Percentiles rank a stretch among this genome's conserved stretches.
Conservation (phyloP, 1,284 basidiomycete species). For the Naganishia sp. region DNA sequence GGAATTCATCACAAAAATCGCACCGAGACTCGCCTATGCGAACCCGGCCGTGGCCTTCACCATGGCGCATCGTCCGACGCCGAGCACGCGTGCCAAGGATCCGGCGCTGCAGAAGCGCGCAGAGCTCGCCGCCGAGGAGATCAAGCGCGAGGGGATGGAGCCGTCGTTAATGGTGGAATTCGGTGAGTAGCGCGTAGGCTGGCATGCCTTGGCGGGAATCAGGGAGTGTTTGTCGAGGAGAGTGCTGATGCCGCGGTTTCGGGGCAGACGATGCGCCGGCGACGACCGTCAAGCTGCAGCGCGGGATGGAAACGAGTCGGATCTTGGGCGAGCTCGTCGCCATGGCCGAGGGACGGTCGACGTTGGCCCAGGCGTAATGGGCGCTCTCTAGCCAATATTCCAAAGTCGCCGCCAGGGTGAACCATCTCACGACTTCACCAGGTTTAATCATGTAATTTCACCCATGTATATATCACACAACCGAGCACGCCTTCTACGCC, state of each 20-base stretch:
- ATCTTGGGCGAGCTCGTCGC: conserved; percentile 22
- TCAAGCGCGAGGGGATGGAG: conserved; percentile 4
- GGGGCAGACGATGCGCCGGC: conserved; percentile 13
- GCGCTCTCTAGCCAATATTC: too few relatives aligned
- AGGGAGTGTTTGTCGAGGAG: conserved; percentile 6
- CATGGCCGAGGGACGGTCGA: conserved; percentile 16
- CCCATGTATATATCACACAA: background rate
- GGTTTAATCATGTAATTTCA: background rate
- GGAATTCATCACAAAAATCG: conserved; percentile 20
- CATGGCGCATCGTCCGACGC: conserved; percentile 9
- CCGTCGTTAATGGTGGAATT: conserved; percentile 29
- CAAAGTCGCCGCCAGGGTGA: too few relatives aligned
- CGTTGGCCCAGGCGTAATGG: background rate
- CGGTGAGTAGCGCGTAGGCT: too few relatives aligned
- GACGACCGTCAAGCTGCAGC: conserved; percentile 10
- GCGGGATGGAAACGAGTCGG: conserved; percentile 13
- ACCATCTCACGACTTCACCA: too few relatives aligned
- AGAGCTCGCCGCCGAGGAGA: conserved; percentile 7
- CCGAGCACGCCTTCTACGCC: background rate
- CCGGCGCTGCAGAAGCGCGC: conserved; percentile 25
- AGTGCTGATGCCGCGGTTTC: background rate
- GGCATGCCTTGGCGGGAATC: conserved; percentile 28
- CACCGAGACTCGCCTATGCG: conserved; percentile 30
- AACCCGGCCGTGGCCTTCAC: conserved; percentile 29
- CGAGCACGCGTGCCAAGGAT: conserved; percentile 29